Conservation (phyloP, 2,329 filamentous ascomycete species). For the Penicillium sp. region DNA sequence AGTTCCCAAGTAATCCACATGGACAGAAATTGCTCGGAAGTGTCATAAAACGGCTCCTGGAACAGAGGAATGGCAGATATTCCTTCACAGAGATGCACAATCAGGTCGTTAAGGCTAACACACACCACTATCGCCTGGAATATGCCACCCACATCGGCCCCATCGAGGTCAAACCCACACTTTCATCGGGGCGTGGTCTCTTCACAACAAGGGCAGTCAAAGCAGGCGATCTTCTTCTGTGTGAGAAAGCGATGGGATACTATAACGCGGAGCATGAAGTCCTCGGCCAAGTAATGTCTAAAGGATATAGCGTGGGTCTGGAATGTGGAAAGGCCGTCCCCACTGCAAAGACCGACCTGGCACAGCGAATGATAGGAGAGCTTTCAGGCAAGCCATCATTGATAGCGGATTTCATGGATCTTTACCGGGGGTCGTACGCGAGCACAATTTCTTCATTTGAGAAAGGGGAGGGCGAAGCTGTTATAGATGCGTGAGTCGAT, state of each 20-base stretch:
- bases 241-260: conserved; percentile 60
- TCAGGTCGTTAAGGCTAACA: background rate
- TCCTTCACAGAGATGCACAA: background rate
- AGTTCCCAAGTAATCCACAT: conserved; percentile 28
- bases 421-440: background rate
- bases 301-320: conserved; percentile 43
- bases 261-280: conserved; percentile 19
- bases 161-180: conserved; percentile 47
- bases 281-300: conserved; percentile 44
- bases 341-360: background rate
- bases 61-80: background rate
- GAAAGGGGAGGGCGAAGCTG: background rate
- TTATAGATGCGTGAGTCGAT: conserved; percentile 36
- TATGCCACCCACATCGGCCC: conserved; percentile 45
- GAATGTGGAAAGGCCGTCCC: background rate
- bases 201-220: conserved; percentile 55
- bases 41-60: background rate
- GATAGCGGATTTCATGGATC: background rate
- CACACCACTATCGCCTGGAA: background rate
- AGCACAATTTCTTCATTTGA: background rate
- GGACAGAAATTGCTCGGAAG: background rate
- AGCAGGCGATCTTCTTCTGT: conserved; percentile 58
- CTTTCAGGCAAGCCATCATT: background rate
- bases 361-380: no score
- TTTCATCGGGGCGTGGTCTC: conserved; percentile 53